Base-by-base conservation (phyloP, 2,329 filamentous ascomycete species). In the Coleophoma cylindrospora region DNA sequence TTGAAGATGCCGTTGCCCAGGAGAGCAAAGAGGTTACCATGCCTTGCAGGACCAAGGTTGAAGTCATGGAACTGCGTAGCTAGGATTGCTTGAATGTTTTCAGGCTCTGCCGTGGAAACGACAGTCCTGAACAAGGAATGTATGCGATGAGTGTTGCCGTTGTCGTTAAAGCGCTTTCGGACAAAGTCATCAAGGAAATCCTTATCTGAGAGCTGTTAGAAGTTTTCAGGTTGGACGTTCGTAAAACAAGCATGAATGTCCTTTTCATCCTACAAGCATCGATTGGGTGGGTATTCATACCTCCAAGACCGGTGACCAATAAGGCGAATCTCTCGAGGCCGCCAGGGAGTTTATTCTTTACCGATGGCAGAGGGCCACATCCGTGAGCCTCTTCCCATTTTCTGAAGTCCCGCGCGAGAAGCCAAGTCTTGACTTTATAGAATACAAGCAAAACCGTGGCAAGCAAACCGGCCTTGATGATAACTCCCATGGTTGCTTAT, bases 1-100 rank as follows among this genome's bases (percentile, higher is more conserved):
- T 67, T 70, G 55, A 71, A 72, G 40, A 71, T 70, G 14, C 68
- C 68, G 17, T 66, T 60, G 4, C 69, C 68, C 8, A 71, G 55
- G 1, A 60, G 8, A 5, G 54, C 50, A 17, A 53, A 52, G 14
- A 69, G 66, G 21, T 64, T 64, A 10, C 62, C 48, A 6, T 56
- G 58, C 14, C 69, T 60, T 22, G 57, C 54, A 1, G 60, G 52
- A 1, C 68, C 68, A 3, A 70, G 57, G 10, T 61, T 58, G 45
- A 62, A 71, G 43, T 70, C 67, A 3, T 55, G 38, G 49, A 65
- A 65, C 15, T 64, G 62, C 32, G 60, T 63, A n/a, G 62, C 64
- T 13, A 66, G 57, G 17, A 65, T 45, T 1, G 61, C 58, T 52
- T 66, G 64, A 11, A 68, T 55, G 21, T 66, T 65, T 44, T 61